Percentiles rank a stretch among this genome's conserved stretches.
phyloP scores from a whole-genome alignment of 495 filamentous ascomycete species.

The Penicillium coffeae region DNA sequence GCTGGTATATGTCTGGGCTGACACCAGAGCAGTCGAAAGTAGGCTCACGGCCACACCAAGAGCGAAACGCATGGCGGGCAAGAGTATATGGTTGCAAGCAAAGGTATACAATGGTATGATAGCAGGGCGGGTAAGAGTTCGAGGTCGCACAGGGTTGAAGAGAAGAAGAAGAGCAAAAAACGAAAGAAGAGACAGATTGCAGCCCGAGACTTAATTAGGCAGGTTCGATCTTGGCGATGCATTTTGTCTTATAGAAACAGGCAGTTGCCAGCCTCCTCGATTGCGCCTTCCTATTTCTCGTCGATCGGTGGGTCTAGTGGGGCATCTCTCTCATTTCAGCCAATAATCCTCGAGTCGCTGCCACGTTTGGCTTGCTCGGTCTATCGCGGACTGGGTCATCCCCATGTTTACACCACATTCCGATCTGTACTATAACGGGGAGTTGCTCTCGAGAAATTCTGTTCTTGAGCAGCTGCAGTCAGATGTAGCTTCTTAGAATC shows the following conservation, averaged over 20 bases:
- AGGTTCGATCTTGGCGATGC: not conserved
- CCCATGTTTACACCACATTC: not conserved
- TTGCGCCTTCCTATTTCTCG: slow-evolving; percentile 1
- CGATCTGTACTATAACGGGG: not conserved
- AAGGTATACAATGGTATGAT: not conserved
- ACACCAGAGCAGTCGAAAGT: slow-evolving; percentile 33
- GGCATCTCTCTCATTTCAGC: not conserved
- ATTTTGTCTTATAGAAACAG: not conserved
- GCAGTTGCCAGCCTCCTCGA: slow-evolving; percentile 8
- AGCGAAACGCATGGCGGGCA: slow-evolving; percentile 29
- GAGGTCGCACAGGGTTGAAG: not conserved
- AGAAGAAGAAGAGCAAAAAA: not conserved
- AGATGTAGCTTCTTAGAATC: too few relatives aligned
- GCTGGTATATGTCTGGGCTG: slow-evolving; percentile 69
- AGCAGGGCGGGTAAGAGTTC: not conserved
- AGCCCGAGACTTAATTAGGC: not conserved
- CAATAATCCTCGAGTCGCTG: slow-evolving; percentile 2
- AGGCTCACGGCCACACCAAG: slow-evolving; percentile 25
- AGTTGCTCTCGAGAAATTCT: too few relatives aligned
- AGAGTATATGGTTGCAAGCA: not conserved
- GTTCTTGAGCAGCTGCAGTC: too few relatives aligned
- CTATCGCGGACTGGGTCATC: not conserved
- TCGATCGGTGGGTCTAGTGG: slow-evolving; percentile 17
- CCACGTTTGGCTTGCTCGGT: slow-evolving; percentile 14
- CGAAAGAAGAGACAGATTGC: not conserved